Evolutionary conservation across 306 rosid species (phyloP).

Genomic region (Cucurbita ficifolia): DNA sequence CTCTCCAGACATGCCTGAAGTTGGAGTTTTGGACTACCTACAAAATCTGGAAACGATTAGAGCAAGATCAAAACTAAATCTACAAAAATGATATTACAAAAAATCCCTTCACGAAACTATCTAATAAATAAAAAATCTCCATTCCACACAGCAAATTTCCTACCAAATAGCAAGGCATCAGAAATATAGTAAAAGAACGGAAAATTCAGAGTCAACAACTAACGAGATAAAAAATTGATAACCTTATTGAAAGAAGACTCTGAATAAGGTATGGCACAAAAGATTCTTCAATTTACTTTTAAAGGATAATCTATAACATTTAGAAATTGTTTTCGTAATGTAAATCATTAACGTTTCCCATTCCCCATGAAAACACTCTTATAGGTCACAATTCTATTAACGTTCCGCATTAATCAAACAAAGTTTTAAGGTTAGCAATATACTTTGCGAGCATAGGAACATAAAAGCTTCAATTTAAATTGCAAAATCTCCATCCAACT

Average conservation of each 20-base stretch:
- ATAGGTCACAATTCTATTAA: neutral
- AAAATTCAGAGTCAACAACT: neutral
- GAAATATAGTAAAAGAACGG: neutral
- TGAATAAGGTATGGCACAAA: neutral
- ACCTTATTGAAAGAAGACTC: neutral
- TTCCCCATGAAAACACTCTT: neutral
- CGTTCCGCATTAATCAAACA: neutral
- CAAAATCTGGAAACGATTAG: neutral
- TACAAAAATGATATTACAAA: neutral
- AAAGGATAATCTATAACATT: neutral
- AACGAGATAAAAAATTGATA: neutral
- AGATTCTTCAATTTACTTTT: neutral
- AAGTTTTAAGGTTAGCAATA: too few relatives aligned
- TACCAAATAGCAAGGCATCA: neutral
- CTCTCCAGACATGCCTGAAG: slow-evolving; percentile 66
- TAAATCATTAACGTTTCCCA: neutral
- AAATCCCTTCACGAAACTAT: neutral
- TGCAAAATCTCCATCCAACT: neutral
- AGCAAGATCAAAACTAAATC: neutral
- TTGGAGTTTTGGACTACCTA: neutral
- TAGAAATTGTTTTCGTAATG: neutral
- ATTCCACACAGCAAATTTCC: neutral
- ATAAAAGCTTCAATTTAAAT: too few relatives aligned
- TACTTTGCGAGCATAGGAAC: neutral
- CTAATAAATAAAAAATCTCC: neutral